Evolutionary conservation across 805 yeast genomes (phyloP), one percentile per base, ranked within the genome.

Genomic region (Cyberlindnera lachancei): DNA sequence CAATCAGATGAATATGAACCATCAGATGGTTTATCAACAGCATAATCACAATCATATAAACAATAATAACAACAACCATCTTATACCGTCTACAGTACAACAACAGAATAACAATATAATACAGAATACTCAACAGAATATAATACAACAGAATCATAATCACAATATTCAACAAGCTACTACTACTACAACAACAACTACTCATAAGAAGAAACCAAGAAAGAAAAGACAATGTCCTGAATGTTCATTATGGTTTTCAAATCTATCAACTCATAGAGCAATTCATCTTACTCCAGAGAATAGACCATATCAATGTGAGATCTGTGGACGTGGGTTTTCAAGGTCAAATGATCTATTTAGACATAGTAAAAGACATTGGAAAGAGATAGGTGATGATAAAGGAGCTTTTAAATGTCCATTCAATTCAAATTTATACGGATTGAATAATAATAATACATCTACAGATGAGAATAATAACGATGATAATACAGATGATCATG

Each of bases 321-420:
- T 76, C 21, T 87, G 96, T 55, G 66, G 71, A 25, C 73, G 95
- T 38, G 94, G 95, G 3, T 87, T 87, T 59, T 84, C 92, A 12
- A 67, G 96, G 37, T 79, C 88, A 26, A 88, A 88, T 53, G 96
- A 87, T 54, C 62, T 88, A 44, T 72, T 79, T 42, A 68, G 96
- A 40, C 96, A 87, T 55, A 75, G 78, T 47, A 86, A 84, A 56
- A 71, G 90, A 36, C 96, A 87, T 55, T 73, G 87, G 68, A 80
- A 81, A 44, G 90, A 80, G 45, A 68, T 74, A 5, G 82, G 82
- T 4, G 64, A 69, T 18, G 75, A 70, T 54, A 73, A 75, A 44
- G 75, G 74, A 17, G 79, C 83, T 20, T 87, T 75, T 61, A 73
- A 73, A 50, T 87, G 96, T 48, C 96, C 96, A 1, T 83, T 73